Conservation (phyloP, 805 yeast genomes). For the Candida khao-thaluensis region DNA sequence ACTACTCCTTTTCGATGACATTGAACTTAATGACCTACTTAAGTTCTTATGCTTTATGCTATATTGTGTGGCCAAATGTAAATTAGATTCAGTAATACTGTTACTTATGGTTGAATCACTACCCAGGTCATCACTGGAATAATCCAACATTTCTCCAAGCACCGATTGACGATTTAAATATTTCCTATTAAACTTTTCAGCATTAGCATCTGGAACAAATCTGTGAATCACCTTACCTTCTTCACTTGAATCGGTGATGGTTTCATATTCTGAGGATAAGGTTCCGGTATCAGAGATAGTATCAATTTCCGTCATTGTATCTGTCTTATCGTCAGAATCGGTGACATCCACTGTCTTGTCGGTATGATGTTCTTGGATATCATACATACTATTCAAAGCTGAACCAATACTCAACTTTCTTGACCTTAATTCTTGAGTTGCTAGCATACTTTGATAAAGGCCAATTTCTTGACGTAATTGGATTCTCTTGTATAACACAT, state of each 20-base stretch:
- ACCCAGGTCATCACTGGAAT: constrained; percentile 23
- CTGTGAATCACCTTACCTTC: constrained; percentile 5
- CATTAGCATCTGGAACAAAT: constrained; percentile 11
- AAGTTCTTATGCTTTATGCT: constrained; percentile 10
- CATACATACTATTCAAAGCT: constrained; percentile 10
- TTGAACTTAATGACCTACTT: constrained; percentile 14
- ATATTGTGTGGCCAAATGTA: constrained; percentile 13
- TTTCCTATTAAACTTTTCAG: constrained; percentile 26
- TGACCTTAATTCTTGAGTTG: constrained; percentile 13
- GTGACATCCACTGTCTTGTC: not conserved
- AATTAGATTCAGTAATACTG: constrained; percentile 2
- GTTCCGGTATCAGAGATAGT: constrained; percentile 14
- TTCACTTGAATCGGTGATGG: constrained; percentile 2
- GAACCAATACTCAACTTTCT: constrained; percentile 10
- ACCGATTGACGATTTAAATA: constrained; percentile 37
- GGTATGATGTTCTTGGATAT: constrained; percentile 7
- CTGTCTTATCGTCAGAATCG: not conserved
- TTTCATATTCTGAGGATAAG: constrained; percentile 1
- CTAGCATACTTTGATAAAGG: constrained; percentile 27
- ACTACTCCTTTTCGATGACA: constrained; percentile 11
- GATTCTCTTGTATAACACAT: constrained; percentile 37
- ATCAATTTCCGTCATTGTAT: not conserved
- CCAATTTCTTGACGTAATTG: constrained; percentile 41
- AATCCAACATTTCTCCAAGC: constrained; percentile 46
- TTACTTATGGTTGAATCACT: constrained; percentile 1